Evolutionary conservation across 768 basidiomycete genomes (phyloP).

Genomic region (Amanita rimosa): DNA sequence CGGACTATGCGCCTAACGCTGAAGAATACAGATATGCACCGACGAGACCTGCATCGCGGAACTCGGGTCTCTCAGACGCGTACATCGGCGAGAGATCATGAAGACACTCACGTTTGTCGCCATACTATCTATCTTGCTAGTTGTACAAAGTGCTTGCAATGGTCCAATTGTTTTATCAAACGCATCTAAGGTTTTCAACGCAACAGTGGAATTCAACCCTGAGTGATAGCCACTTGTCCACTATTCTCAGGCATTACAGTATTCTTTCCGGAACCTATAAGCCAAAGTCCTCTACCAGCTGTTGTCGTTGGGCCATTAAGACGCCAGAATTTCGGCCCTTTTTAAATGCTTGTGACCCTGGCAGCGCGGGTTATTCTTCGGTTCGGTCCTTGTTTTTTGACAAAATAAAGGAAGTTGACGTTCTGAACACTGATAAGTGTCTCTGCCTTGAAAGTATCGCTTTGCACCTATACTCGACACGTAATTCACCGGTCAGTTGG

Average conservation of each 20-base stretch:
- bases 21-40: slow-evolving; percentile 1
- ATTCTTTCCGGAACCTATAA: background rate
- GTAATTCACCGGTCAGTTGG: background rate
- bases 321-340: too few relatives aligned
- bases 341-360: background rate
- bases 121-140: background rate
- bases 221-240: too few relatives aligned
- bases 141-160: background rate
- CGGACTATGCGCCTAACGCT: slow-evolving; percentile 12
- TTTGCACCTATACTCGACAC: background rate
- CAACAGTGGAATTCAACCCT: too few relatives aligned
- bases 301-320: too few relatives aligned
- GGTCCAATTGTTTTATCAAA: background rate
- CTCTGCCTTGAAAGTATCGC: background rate
- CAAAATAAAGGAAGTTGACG: background rate
- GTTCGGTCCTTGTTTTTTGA: background rate
- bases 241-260: too few relatives aligned
- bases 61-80: slow-evolving; percentile 3
- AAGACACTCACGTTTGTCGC: background rate
- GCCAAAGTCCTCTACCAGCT: too few relatives aligned
- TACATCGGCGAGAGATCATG: slow-evolving; percentile 5
- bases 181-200: background rate
- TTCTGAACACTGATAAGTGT: background rate
- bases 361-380: background rate
- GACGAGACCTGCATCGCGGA: slow-evolving; percentile 5